Evolutionary conservation across 805 yeast genomes (phyloP).

Genomic region (Monosporozyma siamensis): DNA sequence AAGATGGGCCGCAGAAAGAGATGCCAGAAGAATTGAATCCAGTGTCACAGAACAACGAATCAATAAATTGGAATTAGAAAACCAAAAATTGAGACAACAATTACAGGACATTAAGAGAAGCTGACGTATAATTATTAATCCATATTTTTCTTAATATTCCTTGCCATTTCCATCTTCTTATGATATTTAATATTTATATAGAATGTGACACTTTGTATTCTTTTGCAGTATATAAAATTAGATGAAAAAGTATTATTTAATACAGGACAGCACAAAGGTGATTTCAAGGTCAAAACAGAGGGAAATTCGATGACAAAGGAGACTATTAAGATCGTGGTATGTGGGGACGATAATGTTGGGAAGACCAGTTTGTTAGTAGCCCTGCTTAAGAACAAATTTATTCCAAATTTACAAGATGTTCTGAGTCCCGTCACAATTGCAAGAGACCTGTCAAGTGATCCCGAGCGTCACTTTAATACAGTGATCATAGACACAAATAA

Average conservation of each 20-base stretch:
- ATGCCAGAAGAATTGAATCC: conserved; percentile 53
- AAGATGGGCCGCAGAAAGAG: conserved; percentile 64
- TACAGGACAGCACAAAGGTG: too few relatives aligned
- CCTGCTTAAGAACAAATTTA: conserved; percentile 71
- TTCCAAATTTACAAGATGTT: conserved; percentile 66
- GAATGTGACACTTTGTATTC: too few relatives aligned
- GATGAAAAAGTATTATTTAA: too few relatives aligned
- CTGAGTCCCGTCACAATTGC: conserved; percentile 83
- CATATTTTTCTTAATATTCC: too few relatives aligned
- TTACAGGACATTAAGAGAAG: conserved; percentile 5
- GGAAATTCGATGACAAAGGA: conserved; percentile 31
- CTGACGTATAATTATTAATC: too few relatives aligned
- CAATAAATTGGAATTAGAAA: conserved; percentile 47
- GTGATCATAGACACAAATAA: conserved; percentile 74
- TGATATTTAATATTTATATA: too few relatives aligned
- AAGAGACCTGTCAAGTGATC: conserved; percentile 50
- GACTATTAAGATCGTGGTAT: conserved; percentile 70
- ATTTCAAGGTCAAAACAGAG: not conserved
- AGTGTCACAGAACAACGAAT: conserved; percentile 46
- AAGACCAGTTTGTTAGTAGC: conserved; percentile 73
- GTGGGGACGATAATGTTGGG: conserved; percentile 93
- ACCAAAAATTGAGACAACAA: conserved; percentile 31
- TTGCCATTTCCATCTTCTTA: not conserved
- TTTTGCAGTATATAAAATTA: too few relatives aligned
- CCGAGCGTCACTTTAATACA: conserved; percentile 50